Evolutionary conservation across 2,329 filamentous ascomycete genomes (phyloP), one percentile per base, ranked within the genome.

Genomic region (Claviceps pazoutovae): DNA sequence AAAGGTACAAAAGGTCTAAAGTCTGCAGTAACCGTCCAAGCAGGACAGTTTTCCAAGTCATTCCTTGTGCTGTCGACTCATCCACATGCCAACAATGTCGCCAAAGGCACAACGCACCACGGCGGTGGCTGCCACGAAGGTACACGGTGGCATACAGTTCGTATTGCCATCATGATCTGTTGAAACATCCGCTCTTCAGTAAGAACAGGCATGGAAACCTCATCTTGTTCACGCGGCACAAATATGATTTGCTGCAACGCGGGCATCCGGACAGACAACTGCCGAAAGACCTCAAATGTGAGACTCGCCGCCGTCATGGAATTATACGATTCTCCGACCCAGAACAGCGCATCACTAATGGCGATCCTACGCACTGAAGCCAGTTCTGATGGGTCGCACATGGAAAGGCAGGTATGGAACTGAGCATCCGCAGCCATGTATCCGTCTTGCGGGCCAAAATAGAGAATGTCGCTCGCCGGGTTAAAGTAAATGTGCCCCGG

Each of bases 361-460:
- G 74, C 73, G 21, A 75, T 58, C 11, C 68, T 66, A 37, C 64
- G 65, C 17, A 76, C 66, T 11, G 57, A 52, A 8, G 64, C 64
- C 46, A 75, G 64, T 54, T 76, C 70, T 9, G 57, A 58, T 5
- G 64, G 67, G 44, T 65, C 63, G 56, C 67, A 70, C 58, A 74
- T 64, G 49, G 66, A 60, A 61, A 75, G 65, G 57, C 68, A 68
- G 14, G 70, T 71, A 49, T 66, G 65, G 51, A 76, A 70, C 55
- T 74, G 68, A 5, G 71, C 65, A 52, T 69, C 66, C 49, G 71
- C 66, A 19, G 69, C 70, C 66, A 71, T 71, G 61, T 67, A 70
- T 49, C 71, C 72, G 26, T 68, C 59, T 36, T 69, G 64, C 11
- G 68, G 65, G 38, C 72, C 72, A 56, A 76, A 74, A 58, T 71